Evolutionary conservation across 108 stramenopile genomes (phyloP).

Genomic region (Aurantiochytrium sp.): DNA sequence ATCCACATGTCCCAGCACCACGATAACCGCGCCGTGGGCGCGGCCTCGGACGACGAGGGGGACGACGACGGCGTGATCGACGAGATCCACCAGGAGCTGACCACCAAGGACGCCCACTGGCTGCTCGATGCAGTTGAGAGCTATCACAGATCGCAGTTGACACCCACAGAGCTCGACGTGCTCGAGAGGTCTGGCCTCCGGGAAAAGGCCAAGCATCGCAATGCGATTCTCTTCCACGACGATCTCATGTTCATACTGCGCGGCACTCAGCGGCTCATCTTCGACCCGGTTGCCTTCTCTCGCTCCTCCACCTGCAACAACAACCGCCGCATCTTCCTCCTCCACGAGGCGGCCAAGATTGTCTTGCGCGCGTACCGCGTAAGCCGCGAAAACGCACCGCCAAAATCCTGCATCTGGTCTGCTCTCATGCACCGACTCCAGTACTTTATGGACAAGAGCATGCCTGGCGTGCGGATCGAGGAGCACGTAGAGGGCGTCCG

Average conservation of each 20-base stretch:
- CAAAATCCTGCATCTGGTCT: constrained; percentile 18
- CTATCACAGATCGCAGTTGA: not conserved
- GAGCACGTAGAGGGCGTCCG: not conserved
- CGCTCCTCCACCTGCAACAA: not conserved
- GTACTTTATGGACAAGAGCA: not conserved
- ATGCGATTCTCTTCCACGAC: not conserved
- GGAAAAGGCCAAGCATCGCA: not conserved
- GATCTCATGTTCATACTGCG: not conserved
- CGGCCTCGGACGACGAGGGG: not conserved
- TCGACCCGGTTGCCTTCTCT: not conserved
- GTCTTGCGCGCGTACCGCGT: not conserved
- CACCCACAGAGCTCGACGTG: not conserved
- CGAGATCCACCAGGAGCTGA: too few species aligned
- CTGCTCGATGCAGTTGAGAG: not conserved
- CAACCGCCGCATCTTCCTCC: not conserved
- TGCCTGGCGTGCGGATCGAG: not conserved
- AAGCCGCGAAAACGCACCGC: not conserved
- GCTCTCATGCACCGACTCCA: not conserved
- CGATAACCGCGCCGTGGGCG: too few species aligned
- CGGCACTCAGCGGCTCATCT: not conserved
- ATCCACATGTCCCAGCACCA: too few species aligned
- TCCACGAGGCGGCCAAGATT: constrained; percentile 5
- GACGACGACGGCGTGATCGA: too few species aligned
- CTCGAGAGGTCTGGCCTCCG: not conserved
- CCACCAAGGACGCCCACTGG: not conserved